These are phyloP conservation scores for Conringia planisiliqua DNA, from an alignment of 345 rosid species.

Conservation along the genomic window DNA sequence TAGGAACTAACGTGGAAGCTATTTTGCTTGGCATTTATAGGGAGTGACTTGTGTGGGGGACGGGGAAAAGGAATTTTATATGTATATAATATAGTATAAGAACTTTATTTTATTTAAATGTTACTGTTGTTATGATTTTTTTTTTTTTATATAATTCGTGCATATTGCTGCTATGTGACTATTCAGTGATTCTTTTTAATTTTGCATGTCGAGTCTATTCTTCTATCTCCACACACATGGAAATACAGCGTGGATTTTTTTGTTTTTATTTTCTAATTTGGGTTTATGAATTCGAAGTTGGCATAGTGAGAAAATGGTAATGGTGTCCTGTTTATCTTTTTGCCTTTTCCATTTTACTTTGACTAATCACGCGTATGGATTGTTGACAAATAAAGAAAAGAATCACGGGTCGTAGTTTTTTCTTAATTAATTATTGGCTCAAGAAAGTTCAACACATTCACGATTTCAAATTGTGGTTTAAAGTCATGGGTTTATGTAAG, in stretches of 20 bases:
- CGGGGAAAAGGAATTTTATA: not conserved
- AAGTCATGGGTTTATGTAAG: not conserved
- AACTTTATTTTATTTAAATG: not conserved
- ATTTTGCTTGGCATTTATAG: conserved; percentile 33
- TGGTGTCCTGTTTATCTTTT: conserved; percentile 16
- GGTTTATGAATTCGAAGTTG: conserved; percentile 35
- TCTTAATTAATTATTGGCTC: conserved; percentile 25
- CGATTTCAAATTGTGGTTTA: not conserved
- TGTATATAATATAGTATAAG: not conserved
- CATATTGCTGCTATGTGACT: not conserved
- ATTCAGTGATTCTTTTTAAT: not conserved
- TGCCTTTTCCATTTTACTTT: conserved; percentile 7
- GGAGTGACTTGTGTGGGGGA: conserved; percentile 12
- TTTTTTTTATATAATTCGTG: not conserved
- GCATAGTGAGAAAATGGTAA: conserved; percentile 20
- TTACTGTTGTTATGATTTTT: not conserved
- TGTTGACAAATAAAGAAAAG: conserved; percentile 27
- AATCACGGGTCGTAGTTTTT: conserved; percentile 32
- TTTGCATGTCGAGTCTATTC: conserved; percentile 24
- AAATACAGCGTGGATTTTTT: conserved; percentile 38
- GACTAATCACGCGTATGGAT: conserved; percentile 33
- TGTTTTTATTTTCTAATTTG: conserved; percentile 28
- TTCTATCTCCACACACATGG: conserved; percentile 29
- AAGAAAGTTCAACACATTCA: not conserved
- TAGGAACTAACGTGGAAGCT: conserved; percentile 16